These are phyloP conservation scores for Crepidotus variabilis DNA, from an alignment of 768 basidiomycete species.

Conservation along the genomic window DNA sequence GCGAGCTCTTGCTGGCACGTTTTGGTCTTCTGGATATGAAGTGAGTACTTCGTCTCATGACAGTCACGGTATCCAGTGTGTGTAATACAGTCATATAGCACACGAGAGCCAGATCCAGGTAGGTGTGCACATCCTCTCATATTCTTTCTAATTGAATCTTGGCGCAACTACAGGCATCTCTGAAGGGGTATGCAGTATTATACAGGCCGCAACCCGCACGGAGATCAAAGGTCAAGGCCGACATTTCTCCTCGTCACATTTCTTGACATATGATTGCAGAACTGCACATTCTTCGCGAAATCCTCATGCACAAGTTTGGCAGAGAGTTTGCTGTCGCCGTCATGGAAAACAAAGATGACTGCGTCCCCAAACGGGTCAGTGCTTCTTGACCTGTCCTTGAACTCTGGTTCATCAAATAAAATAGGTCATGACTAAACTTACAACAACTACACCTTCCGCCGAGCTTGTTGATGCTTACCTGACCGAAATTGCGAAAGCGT, in stretches of 20 bases:
- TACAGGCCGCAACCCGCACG: constrained; percentile 88
- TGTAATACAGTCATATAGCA: constrained; percentile 32
- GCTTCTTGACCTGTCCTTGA: not conserved
- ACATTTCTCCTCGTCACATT: not conserved
- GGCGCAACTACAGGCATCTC: constrained; percentile 29
- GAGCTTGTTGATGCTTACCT: constrained; percentile 87
- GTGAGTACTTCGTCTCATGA: constrained; percentile 39
- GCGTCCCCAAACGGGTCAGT: constrained; percentile 82
- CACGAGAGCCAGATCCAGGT: constrained; percentile 83
- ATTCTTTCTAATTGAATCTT: not conserved
- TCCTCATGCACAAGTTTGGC: constrained; percentile 95
- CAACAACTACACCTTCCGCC: constrained; percentile 61
- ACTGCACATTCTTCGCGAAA: constrained; percentile 85
- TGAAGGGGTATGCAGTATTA: constrained; percentile 86
- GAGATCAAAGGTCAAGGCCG: constrained; percentile 71
- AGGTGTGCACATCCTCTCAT: constrained; percentile 14
- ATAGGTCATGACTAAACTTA: constrained; percentile 76
- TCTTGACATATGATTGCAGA: constrained; percentile 40
- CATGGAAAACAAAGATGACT: constrained; percentile 78
- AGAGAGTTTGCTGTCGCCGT: constrained; percentile 84
- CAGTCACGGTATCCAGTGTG: constrained; percentile 10
- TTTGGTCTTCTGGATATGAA: constrained; percentile 89
- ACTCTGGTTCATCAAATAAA: not conserved
- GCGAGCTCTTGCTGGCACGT: constrained; percentile 88
- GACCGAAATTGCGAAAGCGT: constrained; percentile 84